Conservation (phyloP, 441 rosid species). For the Isatis lusitanica region DNA sequence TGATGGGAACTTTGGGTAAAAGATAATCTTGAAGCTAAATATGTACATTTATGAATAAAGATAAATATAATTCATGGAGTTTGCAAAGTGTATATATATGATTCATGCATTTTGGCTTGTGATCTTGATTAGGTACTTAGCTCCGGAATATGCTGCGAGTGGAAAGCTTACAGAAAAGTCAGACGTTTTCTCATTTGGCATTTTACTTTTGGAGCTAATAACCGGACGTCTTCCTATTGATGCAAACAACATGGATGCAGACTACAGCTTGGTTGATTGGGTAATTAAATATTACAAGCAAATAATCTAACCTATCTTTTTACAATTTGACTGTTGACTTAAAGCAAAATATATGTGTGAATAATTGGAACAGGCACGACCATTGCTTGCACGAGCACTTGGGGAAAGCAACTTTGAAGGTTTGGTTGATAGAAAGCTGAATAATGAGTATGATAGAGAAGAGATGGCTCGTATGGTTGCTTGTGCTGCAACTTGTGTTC, state of each 20-base stretch:
- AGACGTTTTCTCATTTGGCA: constrained; percentile 84
- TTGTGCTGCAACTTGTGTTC: constrained; percentile 88
- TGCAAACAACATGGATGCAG: constrained; percentile 46
- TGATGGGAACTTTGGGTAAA: constrained; percentile 96
- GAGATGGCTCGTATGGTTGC: constrained; percentile 90
- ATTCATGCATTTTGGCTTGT: too few relatives aligned
- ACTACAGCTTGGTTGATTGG: constrained; percentile 89
- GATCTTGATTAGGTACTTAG: constrained; percentile 57
- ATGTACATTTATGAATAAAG: not conserved
- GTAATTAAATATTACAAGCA: constrained; percentile 44
- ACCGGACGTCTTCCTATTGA: constrained; percentile 81
- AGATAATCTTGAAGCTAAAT: constrained; percentile 5
- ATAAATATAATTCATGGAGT: too few relatives aligned
- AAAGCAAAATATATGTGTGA: not conserved
- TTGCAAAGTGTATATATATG: too few relatives aligned
- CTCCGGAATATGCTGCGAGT: constrained; percentile 88
- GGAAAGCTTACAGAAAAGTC: constrained; percentile 88
- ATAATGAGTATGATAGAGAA: constrained; percentile 47
- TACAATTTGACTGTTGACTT: not conserved
- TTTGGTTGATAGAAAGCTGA: constrained; percentile 60
- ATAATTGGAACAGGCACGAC: constrained; percentile 60
- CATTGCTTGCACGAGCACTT: constrained; percentile 63
- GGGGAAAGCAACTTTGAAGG: constrained; percentile 54
- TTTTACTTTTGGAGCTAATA: constrained; percentile 86
- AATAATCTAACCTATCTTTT: not conserved